These are phyloP conservation scores for Pisolithus tinctorius DNA, from an alignment of 768 basidiomycete genomes.

Conservation along the genomic window DNA sequence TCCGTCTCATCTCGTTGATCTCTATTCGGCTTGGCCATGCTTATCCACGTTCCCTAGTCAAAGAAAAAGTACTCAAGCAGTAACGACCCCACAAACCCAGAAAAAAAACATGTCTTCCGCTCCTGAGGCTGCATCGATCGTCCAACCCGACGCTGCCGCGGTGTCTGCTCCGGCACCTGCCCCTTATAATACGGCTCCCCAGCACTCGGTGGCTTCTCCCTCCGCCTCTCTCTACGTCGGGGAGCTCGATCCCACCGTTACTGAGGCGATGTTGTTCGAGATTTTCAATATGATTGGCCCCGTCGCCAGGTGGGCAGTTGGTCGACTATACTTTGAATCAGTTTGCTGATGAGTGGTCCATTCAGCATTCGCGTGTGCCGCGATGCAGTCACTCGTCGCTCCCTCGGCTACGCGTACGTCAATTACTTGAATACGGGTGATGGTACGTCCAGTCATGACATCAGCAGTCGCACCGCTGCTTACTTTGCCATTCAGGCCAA, in stretches of 20 bases:
- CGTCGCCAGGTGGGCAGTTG: slow-evolving; percentile 74
- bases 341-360: not conserved
- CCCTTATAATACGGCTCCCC: slow-evolving; percentile 51
- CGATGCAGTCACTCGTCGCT: slow-evolving; percentile 98
- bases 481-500: slow-evolving; percentile 54
- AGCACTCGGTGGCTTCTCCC: slow-evolving; percentile 51
- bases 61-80: slow-evolving; percentile 80
- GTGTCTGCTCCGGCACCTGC: slow-evolving; percentile 37
- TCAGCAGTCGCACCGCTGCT: not conserved
- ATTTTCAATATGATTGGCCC: slow-evolving; percentile 99
- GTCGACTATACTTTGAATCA: not conserved
- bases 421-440: slow-evolving; percentile 95
- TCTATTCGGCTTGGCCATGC: slow-evolving; percentile 10
- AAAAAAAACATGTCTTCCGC: slow-evolving; percentile 57
- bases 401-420: slow-evolving; percentile 98
- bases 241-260: slow-evolving; percentile 95
- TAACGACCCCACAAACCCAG: slow-evolving; percentile 59
- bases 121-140: slow-evolving; percentile 47
- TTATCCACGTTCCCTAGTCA: slow-evolving; percentile 31
- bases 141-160: slow-evolving; percentile 42
- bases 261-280: slow-evolving; percentile 99
- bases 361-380: slow-evolving; percentile 96
- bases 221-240: slow-evolving; percentile 98
- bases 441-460: slow-evolving; percentile 45
- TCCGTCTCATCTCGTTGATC: slow-evolving; percentile 29